Conservation (phyloP, 768 basidiomycete species). For the Suillus sp. region DNA sequence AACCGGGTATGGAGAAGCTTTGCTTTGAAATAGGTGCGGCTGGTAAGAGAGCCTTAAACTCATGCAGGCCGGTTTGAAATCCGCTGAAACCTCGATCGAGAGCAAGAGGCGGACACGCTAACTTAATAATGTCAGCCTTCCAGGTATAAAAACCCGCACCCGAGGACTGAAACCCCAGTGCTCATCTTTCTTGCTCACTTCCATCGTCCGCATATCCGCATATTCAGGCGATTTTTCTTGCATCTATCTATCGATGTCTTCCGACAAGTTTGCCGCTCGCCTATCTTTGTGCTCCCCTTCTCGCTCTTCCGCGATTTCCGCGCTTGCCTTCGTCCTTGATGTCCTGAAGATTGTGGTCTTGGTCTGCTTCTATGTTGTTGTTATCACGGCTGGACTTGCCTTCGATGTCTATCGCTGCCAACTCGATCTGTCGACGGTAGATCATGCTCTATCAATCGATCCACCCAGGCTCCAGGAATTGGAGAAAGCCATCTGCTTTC, state of each 20-base stretch:
- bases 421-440: background rate
- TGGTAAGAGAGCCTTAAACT: background rate
- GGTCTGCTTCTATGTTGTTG: background rate
- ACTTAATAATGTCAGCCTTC: background rate
- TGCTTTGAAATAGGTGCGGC: background rate
- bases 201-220: constrained; percentile 1
- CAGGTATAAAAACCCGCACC: background rate
- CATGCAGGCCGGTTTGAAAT: constrained; percentile 1
- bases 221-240: constrained; percentile 4
- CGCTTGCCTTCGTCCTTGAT: background rate
- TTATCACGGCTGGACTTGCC: background rate
- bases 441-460: background rate
- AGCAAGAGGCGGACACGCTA: background rate
- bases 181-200: background rate
- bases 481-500: background rate
- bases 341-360: background rate
- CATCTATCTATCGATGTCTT: background rate
- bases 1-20: background rate
- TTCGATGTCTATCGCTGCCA: background rate
- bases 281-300: background rate
- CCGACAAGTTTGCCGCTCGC: background rate
- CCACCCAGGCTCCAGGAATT: too few relatives aligned
- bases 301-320: background rate
- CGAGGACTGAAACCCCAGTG: background rate
- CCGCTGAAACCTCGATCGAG: background rate